Base-by-base conservation (phyloP, 108 stramenopile species). In the Chaetoceros tenuissimus region DNA sequence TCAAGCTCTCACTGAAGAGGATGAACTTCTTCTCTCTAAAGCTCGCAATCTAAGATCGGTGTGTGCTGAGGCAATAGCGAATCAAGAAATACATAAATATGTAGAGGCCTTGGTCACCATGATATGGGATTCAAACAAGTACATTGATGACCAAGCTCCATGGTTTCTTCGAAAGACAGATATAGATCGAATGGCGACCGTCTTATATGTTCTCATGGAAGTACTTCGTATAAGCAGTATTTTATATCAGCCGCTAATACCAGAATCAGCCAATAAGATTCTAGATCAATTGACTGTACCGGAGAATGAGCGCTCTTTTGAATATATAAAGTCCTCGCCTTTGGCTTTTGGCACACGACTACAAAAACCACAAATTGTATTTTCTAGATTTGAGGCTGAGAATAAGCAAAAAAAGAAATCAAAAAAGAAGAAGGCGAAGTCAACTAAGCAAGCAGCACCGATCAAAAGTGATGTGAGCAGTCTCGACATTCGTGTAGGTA, bases 231-330 rank as follows among this genome's bases (percentile, higher is more conserved):
- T 79, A 28, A 75, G 81, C 19, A 85, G 75, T 46, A 89, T 97
- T 34, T 57, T 89, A 44, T 92, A 96, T 59, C 96, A 96, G 65
- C 98, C 98, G 1, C 52, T 97, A 52, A 92, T 97, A 52, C 96
- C 98, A 22, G 53, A 55, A 5, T 80, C 91, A 22, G 85, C 94
- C 23, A 80, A 74, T 55, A 60, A 65, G 22, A 87, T 97, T 29
- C 67, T 99, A 60, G 91, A 96, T 73, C 78, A 72, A 52, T 63
- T 99, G 24, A 73, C 69, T 16, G 92, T 97, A 2, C 85, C 91
- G 5, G 55, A 71, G 34, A 74, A 84, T 19, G 74, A 89, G 50
- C 69, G 89, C 53, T 74, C 75, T 13, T 92, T 92, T 59, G 68
- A 65, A 8, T 84, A 92, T 62, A 61, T 92, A 65, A 66, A 31